Conservation (phyloP, 768 basidiomycete genomes). For the Naematelia encephala region DNA sequence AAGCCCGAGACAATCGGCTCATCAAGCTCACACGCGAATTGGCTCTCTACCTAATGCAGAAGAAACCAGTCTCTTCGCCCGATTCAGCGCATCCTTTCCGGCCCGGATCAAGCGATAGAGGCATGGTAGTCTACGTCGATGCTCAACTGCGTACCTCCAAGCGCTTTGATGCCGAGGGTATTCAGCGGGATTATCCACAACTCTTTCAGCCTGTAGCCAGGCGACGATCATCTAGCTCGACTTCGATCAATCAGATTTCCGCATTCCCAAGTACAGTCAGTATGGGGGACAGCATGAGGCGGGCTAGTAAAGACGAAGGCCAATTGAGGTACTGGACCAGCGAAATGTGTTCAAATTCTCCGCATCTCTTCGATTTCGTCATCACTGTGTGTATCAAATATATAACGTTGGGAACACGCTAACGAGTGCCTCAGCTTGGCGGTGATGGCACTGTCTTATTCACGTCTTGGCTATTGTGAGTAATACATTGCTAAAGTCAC, state of each 20-base stretch:
- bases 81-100: conserved; percentile 1
- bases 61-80: conserved; percentile 38
- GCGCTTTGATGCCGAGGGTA: conserved; percentile 89
- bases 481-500: conserved; percentile 5
- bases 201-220: conserved; percentile 76
- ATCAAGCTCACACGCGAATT: conserved; percentile 92
- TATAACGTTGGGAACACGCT: neutral
- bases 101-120: conserved; percentile 54
- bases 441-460: conserved; percentile 98
- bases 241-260: conserved; percentile 54
- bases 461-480: conserved; percentile 89
- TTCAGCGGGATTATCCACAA: conserved; percentile 79
- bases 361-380: conserved; percentile 96
- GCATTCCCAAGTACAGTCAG: conserved; percentile 56
- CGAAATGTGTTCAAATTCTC: conserved; percentile 85
- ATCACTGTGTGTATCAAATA: conserved; percentile 67
- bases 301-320: conserved; percentile 62
- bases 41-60: conserved; percentile 91
- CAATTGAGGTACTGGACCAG: conserved; percentile 97
- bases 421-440: conserved; percentile 64
- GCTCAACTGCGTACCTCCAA: conserved; percentile 80
- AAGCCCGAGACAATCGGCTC: conserved; percentile 92
- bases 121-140: conserved; percentile 93
- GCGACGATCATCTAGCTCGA: conserved; percentile 62
- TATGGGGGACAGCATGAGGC: conserved; percentile 25